Conservation (phyloP, 192 early-diverging fungal genomes). For the Gryganskiella cystojenkinii region DNA sequence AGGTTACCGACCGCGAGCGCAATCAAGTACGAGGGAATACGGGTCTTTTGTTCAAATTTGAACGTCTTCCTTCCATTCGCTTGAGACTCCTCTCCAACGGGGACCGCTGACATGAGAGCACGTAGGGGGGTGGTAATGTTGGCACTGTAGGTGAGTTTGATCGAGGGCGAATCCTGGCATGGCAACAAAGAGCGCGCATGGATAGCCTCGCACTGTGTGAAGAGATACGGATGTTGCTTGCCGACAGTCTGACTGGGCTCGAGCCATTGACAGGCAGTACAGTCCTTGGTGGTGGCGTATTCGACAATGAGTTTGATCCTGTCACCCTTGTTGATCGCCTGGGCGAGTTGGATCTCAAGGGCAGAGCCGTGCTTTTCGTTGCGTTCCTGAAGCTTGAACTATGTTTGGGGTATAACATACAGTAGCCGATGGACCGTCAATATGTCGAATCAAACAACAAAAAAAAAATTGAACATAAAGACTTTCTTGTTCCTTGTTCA, state of each 20-base stretch:
- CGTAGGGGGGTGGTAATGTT: conserved; percentile 70
- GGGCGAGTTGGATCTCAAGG: conserved; percentile 68
- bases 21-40: conserved; percentile 95
- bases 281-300: conserved; percentile 83
- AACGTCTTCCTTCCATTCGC: conserved; percentile 65
- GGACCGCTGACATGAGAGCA: conserved; percentile 93
- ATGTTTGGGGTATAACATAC: no score
- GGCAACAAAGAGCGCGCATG: conserved; percentile 93
- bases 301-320: conserved; percentile 69
- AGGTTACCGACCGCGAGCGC: conserved; percentile 95
- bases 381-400: conserved; percentile 62
- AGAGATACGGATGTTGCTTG: conserved; percentile 93
- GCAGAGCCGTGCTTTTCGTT: conserved; percentile 78
- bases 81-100: conserved; percentile 63
- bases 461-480: no score
- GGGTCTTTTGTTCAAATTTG: conserved; percentile 86
- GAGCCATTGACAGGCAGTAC: conserved; percentile 93
- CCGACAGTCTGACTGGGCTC: conserved; percentile 70
- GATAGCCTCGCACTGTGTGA: conserved; percentile 98
- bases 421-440: not conserved
- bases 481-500: not conserved
- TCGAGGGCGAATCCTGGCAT: conserved; percentile 88
- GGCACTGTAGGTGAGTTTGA: conserved; percentile 91
- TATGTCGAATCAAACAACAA: not conserved
- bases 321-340: conserved; percentile 52